Percentiles rank a stretch among this genome's conserved stretches.
Conservation (phyloP, 192 early-diverging fungal species). For the Backusella circina region DNA sequence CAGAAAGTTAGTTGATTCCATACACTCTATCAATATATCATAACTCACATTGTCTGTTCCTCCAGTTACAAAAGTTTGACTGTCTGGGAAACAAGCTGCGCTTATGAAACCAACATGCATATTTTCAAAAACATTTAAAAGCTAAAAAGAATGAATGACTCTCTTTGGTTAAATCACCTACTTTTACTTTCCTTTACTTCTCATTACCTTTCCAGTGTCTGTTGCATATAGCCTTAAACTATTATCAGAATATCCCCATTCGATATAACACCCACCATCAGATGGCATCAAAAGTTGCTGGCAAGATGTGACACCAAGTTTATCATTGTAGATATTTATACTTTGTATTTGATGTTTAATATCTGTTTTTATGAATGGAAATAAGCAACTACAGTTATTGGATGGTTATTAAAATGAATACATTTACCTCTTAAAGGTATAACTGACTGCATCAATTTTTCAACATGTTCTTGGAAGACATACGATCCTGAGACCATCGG, state of each 20-base stretch:
- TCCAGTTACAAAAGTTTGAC: constrained; percentile 56
- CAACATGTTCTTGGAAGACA: constrained; percentile 41
- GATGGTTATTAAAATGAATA: not conserved
- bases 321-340: constrained; percentile 44
- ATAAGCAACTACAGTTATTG: not conserved
- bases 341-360: constrained; percentile 49
- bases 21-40: not conserved
- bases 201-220: constrained; percentile 46
- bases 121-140: constrained; percentile 56
- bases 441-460: constrained; percentile 52
- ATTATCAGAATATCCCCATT: constrained; percentile 64
- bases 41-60: constrained; percentile 47
- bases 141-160: constrained; percentile 10
- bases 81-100: constrained; percentile 55
- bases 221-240: constrained; percentile 51
- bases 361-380: constrained; percentile 27
- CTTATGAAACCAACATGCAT: constrained; percentile 58
- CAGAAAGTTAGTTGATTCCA: not conserved
- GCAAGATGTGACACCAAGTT: constrained; percentile 33
- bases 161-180: not conserved
- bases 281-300: constrained; percentile 43
- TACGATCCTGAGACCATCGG: constrained; percentile 39
- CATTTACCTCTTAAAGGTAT: constrained; percentile 46
- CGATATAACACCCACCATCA: constrained; percentile 46
- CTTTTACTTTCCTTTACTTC: not conserved